A percentile compares a stretch with the other conserved stretches of the same genome.
These are phyloP conservation scores for Fusarium domesticum DNA, from an alignment of 2,329 filamentous ascomycete genomes.

Conservation along the genomic window DNA sequence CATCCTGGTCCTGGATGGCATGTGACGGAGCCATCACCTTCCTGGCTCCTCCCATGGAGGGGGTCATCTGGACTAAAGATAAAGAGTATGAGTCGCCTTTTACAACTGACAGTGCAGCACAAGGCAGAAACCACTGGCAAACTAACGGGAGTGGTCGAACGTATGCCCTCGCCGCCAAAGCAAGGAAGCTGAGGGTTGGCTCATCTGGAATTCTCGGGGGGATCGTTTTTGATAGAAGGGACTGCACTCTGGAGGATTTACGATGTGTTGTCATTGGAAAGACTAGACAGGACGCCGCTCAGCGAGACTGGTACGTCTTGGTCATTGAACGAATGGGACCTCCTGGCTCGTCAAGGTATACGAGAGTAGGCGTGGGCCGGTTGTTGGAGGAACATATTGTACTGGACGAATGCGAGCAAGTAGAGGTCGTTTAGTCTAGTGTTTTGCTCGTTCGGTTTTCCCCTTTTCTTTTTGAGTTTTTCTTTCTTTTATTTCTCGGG, in stretches of 20 bases:
- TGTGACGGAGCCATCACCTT: not conserved
- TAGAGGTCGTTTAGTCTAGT: not conserved
- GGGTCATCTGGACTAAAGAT: slow-evolving; percentile 3
- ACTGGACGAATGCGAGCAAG: not conserved
- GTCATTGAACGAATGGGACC: not conserved
- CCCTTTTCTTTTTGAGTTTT: no score
- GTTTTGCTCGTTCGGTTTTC: no score
- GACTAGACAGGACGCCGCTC: not conserved
- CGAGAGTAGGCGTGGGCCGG: not conserved
- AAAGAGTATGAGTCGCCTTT: slow-evolving; percentile 2
- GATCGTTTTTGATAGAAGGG: not conserved
- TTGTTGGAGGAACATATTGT: not conserved
- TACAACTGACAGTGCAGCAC: not conserved
- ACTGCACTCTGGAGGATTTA: not conserved
- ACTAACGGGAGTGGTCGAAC: not conserved
- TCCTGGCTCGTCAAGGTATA: not conserved
- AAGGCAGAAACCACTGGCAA: not conserved
- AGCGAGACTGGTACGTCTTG: not conserved
- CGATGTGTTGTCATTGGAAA: not conserved
- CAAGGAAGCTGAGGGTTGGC: not conserved
- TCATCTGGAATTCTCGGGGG: not conserved
- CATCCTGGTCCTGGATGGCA: slow-evolving; percentile 5
- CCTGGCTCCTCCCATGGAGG: not conserved
- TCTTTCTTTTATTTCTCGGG: no score
- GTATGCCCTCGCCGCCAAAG: not conserved